Percentiles rank a stretch among this genome's conserved stretches.
Conservation (phyloP, 2,329 filamentous ascomycete genomes). For the Penicillium sp. region DNA sequence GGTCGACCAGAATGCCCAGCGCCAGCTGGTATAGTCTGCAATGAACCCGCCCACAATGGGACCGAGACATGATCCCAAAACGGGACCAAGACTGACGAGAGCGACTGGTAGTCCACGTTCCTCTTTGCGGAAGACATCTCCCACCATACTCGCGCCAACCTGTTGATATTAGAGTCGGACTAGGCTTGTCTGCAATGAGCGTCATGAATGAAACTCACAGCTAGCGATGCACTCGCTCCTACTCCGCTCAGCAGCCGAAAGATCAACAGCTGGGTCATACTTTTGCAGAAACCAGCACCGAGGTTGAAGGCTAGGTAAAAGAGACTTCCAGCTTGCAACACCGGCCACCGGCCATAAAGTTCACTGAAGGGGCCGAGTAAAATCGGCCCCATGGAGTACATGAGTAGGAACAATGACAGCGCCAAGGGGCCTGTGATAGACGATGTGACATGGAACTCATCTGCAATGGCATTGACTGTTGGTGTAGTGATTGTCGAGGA, state of each 20-base stretch:
- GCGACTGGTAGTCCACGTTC: conserved; percentile 13
- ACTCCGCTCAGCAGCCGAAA: conserved; percentile 3
- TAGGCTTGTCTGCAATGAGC: neutral
- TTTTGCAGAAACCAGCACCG: neutral
- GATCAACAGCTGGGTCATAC: neutral
- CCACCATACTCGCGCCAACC: conserved; percentile 16
- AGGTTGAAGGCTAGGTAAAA: conserved; percentile 5
- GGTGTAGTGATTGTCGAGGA: conserved; percentile 7
- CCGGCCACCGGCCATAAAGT: conserved; percentile 5
- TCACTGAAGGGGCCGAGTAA: conserved; percentile 8
- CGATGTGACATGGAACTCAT: conserved; percentile 5
- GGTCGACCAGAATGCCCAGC: conserved; percentile 15
- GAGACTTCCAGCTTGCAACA: conserved; percentile 2
- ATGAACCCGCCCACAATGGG: conserved; percentile 14
- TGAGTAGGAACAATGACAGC: neutral
- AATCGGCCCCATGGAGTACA: conserved; percentile 9
- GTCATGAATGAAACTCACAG: neutral
- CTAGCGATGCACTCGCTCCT: conserved; percentile 3
- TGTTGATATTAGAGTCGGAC: neutral
- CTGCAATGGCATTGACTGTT: neutral
- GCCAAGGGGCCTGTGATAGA: conserved; percentile 3
- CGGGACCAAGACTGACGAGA: conserved; percentile 8
- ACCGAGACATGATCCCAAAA: conserved; percentile 12
- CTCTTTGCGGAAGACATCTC: conserved; percentile 14
- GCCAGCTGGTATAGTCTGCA: conserved; percentile 13